Base-by-base conservation (phyloP, 805 yeast genomes). In the Kodamaea neixiangensis region DNA sequence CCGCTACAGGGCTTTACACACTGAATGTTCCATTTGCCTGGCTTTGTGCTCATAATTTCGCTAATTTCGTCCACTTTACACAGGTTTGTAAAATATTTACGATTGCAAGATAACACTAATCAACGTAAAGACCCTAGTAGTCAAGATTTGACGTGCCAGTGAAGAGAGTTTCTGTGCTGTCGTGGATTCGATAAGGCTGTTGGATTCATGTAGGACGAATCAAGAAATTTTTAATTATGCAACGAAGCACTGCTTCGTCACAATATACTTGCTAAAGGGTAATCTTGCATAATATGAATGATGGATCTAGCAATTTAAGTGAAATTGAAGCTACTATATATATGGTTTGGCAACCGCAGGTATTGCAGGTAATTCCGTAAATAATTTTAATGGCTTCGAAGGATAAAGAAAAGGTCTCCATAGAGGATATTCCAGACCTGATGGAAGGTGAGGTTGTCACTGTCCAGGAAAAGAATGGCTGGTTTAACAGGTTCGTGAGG, bases 401-500 rank as follows among this genome's bases (percentile, higher is more conserved):
- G 19, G 41, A 37, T 17, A 44, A 44, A 34, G 48, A 45, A 15
- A 48, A 42, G 39, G 21, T 42, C 10, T 34, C 39, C 5, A 21
- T 41, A 5, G 47, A 48, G 3, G 51, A 48, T 18, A 13, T 17
- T 1, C 15, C 35, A 5, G 42, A 42, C 19, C 34, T 39, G 19
- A 25, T 43, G 13, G 51, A 47, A 35, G 50, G 51, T 4, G 51
- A 43, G 29, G 47, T 42, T 7, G 11, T 43, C 14, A 34, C 38
- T 3, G 51, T 66, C 60, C 54, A 67, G 48, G 22, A 55, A 61
- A 34, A 34, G 19, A 73, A 49, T 69, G 55, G 42, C 67, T 57
- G 40, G 67, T 66, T 37, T 66, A 65, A 1, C 73, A 66, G 35
- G 57, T 58, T 49, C 67, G 63, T 54, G n/a, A 38, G 42, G 14